These are phyloP conservation scores for Fusarium duplospermum DNA, from an alignment of 2,329 filamentous ascomycete genomes.

Conservation along the genomic window DNA sequence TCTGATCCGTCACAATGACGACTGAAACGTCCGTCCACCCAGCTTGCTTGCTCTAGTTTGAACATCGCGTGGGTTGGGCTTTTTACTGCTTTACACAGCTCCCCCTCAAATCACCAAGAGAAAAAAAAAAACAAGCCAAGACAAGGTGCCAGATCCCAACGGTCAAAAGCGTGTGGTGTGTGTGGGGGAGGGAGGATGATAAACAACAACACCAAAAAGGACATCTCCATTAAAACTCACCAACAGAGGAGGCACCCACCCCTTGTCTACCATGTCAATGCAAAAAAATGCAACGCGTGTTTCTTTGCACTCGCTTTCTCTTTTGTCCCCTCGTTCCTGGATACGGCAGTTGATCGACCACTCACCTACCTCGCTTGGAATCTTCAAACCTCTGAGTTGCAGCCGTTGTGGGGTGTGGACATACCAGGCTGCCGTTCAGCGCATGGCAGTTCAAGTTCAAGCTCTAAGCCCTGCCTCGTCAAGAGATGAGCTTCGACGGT, in stretches of 20 bases:
- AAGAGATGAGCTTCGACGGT: conserved; percentile 11
- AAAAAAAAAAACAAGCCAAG: conserved; percentile 10
- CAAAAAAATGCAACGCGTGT: background rate
- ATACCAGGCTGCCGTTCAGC: conserved; percentile 15
- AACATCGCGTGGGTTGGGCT: background rate
- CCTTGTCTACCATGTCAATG: background rate
- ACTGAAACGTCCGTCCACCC: background rate
- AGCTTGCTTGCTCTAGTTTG: background rate
- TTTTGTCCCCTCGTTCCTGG: conserved; percentile 6
- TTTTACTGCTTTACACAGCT: background rate
- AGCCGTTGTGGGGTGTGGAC: conserved; percentile 29
- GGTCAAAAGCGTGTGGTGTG: conserved; percentile 9
- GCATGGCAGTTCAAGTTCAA: background rate
- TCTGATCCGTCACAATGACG: conserved; percentile 3
- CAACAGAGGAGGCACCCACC: background rate
- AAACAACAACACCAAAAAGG: background rate
- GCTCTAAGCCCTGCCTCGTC: background rate
- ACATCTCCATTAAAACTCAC: background rate
- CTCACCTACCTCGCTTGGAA: conserved; percentile 9
- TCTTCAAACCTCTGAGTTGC: conserved; percentile 29
- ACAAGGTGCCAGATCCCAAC: conserved; percentile 21
- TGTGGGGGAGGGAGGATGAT: conserved; percentile 4
- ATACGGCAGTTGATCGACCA: conserved; percentile 30
- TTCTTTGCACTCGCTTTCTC: background rate
- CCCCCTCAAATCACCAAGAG: conserved; percentile 18